These are phyloP conservation scores for Mycosphaerella arachidis DNA, from an alignment of 2,329 filamentous ascomycete species.

Conservation along the genomic window DNA sequence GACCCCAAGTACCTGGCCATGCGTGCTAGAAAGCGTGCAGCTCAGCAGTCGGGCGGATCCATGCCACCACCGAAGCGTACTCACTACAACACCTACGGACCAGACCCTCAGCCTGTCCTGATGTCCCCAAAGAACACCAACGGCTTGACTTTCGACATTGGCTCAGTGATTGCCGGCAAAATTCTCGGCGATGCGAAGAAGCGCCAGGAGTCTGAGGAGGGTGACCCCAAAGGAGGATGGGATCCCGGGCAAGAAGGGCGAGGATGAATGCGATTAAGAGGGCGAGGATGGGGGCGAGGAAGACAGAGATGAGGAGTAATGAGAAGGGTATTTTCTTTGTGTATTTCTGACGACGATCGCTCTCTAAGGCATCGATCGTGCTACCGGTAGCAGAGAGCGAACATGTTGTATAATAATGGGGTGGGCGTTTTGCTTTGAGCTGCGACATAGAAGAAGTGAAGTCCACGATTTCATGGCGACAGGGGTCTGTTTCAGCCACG, in stretches of 20 bases:
- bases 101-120: not conserved
- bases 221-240: not conserved
- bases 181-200: not conserved
- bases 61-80: not conserved
- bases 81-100: conserved; percentile 2
- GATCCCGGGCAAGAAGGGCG: not conserved
- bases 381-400: not conserved
- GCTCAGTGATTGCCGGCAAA: not conserved
- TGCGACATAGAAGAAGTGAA: not conserved
- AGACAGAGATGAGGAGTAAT: not conserved
- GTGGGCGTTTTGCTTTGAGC: not conserved
- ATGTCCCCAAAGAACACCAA: not conserved
- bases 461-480: not conserved
- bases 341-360: not conserved
- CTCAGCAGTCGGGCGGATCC: not conserved
- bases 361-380: not conserved
- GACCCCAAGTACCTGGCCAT: not conserved
- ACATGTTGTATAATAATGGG: not conserved
- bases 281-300: not conserved
- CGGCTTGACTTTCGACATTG: not conserved
- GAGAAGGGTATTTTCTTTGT: not conserved
- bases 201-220: not conserved
- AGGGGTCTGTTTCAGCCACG: not conserved
- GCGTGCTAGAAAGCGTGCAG: not conserved
- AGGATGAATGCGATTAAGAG: not conserved